These are phyloP conservation scores for Plasmodium inui DNA, from an alignment of 169 alveolate genomes.

Conservation along the genomic window DNA sequence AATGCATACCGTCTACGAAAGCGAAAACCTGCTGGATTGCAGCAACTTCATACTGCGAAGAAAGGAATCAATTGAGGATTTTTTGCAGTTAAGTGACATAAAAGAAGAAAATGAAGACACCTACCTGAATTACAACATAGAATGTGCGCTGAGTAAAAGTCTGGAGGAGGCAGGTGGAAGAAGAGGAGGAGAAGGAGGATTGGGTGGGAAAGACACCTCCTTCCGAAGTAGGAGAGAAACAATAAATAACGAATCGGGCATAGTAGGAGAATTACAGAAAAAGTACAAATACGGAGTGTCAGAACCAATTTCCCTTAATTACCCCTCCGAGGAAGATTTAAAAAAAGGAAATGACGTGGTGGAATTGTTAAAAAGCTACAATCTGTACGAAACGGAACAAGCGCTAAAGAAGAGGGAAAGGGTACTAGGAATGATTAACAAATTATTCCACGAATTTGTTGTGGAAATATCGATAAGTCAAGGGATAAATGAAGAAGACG, in stretches of 20 bases:
- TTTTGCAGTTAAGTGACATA: conserved; percentile 35
- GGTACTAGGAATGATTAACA: conserved; percentile 90
- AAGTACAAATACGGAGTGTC: conserved; percentile 81
- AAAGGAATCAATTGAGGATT: conserved; percentile 38
- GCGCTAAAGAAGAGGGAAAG: conserved; percentile 91
- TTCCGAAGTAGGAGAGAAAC: conserved; percentile 6
- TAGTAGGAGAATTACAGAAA: conserved; percentile 23
- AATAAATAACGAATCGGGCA: neutral
- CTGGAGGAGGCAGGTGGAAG: conserved; percentile 11
- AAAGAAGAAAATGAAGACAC: conserved; percentile 61
- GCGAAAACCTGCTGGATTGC: conserved; percentile 51
- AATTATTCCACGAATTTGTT: conserved; percentile 92
- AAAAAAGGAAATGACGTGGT: conserved; percentile 86
- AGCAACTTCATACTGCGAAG: conserved; percentile 39
- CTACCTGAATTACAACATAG: conserved; percentile 45
- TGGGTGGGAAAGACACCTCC: neutral
- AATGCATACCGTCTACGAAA: conserved; percentile 71
- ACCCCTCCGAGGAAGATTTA: conserved; percentile 87
- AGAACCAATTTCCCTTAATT: conserved; percentile 81
- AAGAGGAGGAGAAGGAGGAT: neutral
- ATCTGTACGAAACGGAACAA: conserved; percentile 92
- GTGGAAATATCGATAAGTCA: conserved; percentile 85
- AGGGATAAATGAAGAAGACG: conserved; percentile 92
- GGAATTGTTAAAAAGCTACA: conserved; percentile 82
- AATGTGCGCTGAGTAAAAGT: conserved; percentile 32